Percentiles rank a stretch among this genome's conserved stretches.
Evolutionary conservation across 1,284 basidiomycete species (phyloP).

Genomic region (Cutaneotrichosporon curvatum): DNA sequence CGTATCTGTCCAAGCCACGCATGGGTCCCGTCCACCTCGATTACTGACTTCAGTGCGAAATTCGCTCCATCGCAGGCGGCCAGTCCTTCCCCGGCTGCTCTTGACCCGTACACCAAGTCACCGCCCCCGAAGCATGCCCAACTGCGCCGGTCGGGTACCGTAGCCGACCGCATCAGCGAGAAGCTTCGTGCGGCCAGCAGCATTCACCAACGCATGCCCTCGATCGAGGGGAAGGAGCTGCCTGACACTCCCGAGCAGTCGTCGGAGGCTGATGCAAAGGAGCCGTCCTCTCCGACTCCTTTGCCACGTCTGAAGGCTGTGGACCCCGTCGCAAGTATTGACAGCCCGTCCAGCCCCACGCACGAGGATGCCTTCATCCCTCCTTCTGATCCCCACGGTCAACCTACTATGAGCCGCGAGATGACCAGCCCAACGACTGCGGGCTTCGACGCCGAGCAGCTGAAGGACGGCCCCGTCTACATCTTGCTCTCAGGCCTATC

Average conservation of each 20-base stretch:
- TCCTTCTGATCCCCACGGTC: conserved; percentile 32
- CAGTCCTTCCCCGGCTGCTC: conserved; percentile 35
- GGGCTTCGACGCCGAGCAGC: conserved; percentile 7
- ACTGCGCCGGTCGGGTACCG: conserved; percentile 37
- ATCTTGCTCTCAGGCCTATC: conserved; percentile 68
- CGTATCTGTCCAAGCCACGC: too few relatives aligned
- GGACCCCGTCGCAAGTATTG: neutral
- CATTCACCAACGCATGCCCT: conserved; percentile 2
- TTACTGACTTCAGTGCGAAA: conserved; percentile 56
- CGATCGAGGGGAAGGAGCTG: conserved; percentile 27
- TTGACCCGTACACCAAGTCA: conserved; percentile 66
- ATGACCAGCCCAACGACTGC: conserved; percentile 14
- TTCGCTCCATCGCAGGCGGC: conserved; percentile 59
- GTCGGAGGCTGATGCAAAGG: too few relatives aligned
- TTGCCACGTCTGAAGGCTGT: neutral
- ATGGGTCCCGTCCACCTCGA: too few relatives aligned
- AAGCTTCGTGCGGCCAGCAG: conserved; percentile 38
- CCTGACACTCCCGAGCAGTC: neutral
- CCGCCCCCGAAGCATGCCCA: conserved; percentile 51
- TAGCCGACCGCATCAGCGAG: conserved; percentile 44
- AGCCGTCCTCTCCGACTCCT: neutral
- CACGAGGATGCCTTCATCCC: conserved; percentile 40
- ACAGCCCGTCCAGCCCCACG: conserved; percentile 25
- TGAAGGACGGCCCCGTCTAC: conserved; percentile 38
- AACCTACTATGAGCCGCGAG: conserved; percentile 22